Evolutionary conservation across 2,329 filamentous ascomycete species (phyloP), one percentile per base, ranked within the genome.

Genomic region (Pseudogymnoascus sp.): DNA sequence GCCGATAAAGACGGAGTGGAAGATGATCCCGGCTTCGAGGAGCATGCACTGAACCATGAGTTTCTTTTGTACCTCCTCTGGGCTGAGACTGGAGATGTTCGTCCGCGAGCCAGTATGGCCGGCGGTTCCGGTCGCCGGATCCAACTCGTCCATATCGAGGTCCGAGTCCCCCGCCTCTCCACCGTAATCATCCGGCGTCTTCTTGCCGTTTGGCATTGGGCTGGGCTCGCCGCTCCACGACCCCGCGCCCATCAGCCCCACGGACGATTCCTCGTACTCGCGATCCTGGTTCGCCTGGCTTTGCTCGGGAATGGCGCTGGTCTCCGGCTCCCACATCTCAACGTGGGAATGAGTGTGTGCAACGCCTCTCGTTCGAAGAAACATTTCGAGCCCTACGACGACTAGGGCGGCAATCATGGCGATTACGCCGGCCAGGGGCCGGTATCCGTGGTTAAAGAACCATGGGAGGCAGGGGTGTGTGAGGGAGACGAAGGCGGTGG

Each of bases 311-410:
- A 53, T 53, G n/a, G 43, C 43, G 28, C 36, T 25, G 5, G 33
- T 58, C 33, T 58, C 37, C 0, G 41, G 36, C 4, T 58, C 57
- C 57, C 57, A 53, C 9, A 30, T 53, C 77, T 33, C 67, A 22
- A 66, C 72, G 65, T 86, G 83, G 1, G 81, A 79, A 68, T 86
- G 82, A 1, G 81, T 82, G 68, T 85, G 84, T 1, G 82, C 78
- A 1, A 84, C 85, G 43, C 84, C 84, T 61, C 83, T 75, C 2
- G 87, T 88, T 0, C 91, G 91, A 67, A 97, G 86, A 72, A 91
- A 91, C 76, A 94, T 96, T 73, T 97, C 93, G 59, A 97, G 82
- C 2, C 85, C 83, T 6, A 96, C 90, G 2, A 97, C 91, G 3
- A 89, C 77, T 62, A 96, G 80, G n/a, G 90, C 89, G 9, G 89